Conservation (phyloP, 106 monocot species). For the Phalaenopsis aphrodite region DNA sequence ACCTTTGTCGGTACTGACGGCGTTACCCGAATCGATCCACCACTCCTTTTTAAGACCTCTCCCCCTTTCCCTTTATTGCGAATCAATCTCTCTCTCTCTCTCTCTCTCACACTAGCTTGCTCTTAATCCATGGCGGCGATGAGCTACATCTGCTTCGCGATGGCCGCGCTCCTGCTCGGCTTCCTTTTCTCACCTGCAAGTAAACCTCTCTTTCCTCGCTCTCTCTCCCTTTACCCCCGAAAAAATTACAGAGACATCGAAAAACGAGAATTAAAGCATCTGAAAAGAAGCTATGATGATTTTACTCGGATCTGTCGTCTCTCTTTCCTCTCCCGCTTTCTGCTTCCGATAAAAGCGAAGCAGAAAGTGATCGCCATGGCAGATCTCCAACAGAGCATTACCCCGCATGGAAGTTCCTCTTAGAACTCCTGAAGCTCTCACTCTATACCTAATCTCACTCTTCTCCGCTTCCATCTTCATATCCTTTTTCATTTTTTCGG, state of each 20-base stretch:
- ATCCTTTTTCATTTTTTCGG: too few relatives aligned
- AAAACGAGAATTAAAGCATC: neutral
- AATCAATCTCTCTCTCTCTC: neutral
- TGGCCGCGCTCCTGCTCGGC: neutral
- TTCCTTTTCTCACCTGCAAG: conserved; percentile 5
- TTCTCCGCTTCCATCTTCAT: too few relatives aligned
- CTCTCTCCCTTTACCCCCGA: neutral
- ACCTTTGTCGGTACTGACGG: neutral
- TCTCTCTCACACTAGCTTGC: neutral
- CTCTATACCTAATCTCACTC: neutral
- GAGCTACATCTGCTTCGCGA: neutral
- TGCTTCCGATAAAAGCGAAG: neutral
- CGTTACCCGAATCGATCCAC: too few relatives aligned
- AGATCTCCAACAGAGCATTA: neutral
- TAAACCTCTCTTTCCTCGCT: neutral
- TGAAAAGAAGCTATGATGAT: neutral
- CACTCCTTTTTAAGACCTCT: neutral
- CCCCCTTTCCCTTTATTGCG: neutral
- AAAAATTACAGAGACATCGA: neutral
- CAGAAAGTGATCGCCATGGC: neutral
- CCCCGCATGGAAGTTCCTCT: neutral
- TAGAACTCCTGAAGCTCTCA: neutral
- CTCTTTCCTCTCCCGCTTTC: neutral
- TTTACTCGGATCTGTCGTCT: neutral
- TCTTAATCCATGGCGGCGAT: conserved; percentile 6